Evolutionary conservation across 1,139 yeast species (phyloP).

Genomic region (Candida tetrigidarum): DNA sequence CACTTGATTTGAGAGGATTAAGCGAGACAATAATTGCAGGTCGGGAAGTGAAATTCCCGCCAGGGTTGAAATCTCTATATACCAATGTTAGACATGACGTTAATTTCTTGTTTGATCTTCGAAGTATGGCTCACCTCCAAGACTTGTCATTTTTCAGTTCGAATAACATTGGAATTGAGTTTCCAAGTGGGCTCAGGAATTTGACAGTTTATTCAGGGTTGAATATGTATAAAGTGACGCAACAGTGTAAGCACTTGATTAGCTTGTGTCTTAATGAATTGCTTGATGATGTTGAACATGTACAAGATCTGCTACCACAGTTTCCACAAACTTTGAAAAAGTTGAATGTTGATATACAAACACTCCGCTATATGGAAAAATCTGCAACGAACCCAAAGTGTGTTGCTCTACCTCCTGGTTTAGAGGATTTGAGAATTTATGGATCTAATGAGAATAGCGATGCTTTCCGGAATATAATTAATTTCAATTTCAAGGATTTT

Average conservation of each 20-base stretch:
- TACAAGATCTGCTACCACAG: not conserved
- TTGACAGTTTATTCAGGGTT: not conserved
- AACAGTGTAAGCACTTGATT: not conserved
- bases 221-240: not conserved
- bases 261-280: not conserved
- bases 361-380: not conserved
- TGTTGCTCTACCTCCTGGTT: not conserved
- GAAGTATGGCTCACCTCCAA: not conserved
- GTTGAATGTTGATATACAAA: not conserved
- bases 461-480: not conserved
- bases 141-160: not conserved
- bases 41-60: not conserved
- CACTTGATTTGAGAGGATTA: not conserved
- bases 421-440: slow-evolving; percentile 1
- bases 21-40: not conserved
- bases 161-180: not conserved
- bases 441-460: not conserved
- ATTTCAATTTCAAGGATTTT: not conserved
- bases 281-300: not conserved
- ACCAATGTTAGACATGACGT: not conserved
- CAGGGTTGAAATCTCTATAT: not conserved
- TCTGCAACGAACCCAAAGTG: too few species aligned
- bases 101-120: not conserved
- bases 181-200: not conserved
- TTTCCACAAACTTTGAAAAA: not conserved